Evolutionary conservation across 106 monocot genomes (phyloP), one percentile per base, ranked within the genome.

Genomic region (Narthecium ossifragum): DNA sequence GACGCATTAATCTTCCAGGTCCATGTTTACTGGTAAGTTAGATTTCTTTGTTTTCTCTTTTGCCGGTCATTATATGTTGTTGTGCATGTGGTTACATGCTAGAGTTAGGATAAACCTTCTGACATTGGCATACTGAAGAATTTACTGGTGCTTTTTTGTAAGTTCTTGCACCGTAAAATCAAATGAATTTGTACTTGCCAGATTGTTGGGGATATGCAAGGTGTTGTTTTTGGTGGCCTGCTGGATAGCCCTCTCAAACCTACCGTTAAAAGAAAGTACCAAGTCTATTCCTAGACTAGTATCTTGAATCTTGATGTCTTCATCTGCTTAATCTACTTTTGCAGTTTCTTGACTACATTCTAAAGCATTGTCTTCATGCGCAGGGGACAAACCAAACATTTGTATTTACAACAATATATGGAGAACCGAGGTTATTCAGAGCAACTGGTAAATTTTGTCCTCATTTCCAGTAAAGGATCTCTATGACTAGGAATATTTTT

Each of bases 171-270:
- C n/a, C n/a, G n/a, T n/a, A n/a, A n/a, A n/a, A n/a, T n/a, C n/a
- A n/a, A n/a, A n/a, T n/a, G n/a, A n/a, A n/a, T n/a, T 32, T 25
- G 28, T 45, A 11, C 38, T 57, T 60, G 43, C 34, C 47, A 94
- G 93, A 78, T 94, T 83, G 82, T 68, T 57, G 93, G 89, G 59
- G 93, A 94, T 68, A 82, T 72, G 63, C 76, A 85, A 75, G 93
- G 93, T 61, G 85, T 85, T 64, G 66, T 85, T 26, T 94, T 94
- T 94, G 93, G 93, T 55, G 93, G 89, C 10, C 67, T 94, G 27
- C 46, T 94, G 61, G 89, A 94, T 39, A 28, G 80, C 55, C 88
- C 89, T 55, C 40, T 83, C 30, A 83, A 80, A 41, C 74, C 85
- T 54, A 82, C 89, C 57, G 41, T 79, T 33, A 93, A 73, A 85